Conservation (phyloP, 2,329 filamentous ascomycete genomes). For the Fusarium nelsonii region DNA sequence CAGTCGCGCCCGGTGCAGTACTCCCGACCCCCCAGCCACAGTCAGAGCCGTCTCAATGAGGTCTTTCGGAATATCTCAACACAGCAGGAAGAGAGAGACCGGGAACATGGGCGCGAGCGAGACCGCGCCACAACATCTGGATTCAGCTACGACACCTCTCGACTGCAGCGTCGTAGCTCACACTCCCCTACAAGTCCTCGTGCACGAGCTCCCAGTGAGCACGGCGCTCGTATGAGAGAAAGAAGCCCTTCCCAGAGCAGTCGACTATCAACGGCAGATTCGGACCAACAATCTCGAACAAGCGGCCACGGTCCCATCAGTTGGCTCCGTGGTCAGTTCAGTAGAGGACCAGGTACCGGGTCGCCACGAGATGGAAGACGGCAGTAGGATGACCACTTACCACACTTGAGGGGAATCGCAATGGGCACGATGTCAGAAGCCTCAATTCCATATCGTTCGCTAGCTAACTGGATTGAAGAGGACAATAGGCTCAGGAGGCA, state of each 20-base stretch:
- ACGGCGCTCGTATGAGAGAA: slow-evolving; percentile 53
- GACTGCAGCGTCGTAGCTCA: slow-evolving; percentile 55
- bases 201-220: slow-evolving; percentile 46
- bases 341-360: slow-evolving; percentile 47
- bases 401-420: slow-evolving; percentile 16
- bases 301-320: slow-evolving; percentile 55
- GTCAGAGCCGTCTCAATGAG: slow-evolving; percentile 50
- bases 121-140: slow-evolving; percentile 45
- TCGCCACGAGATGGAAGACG: slow-evolving; percentile 49
- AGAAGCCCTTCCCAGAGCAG: slow-evolving; percentile 56
- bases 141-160: slow-evolving; percentile 52
- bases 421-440: slow-evolving; percentile 6
- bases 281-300: slow-evolving; percentile 48
- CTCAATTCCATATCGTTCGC: slow-evolving; percentile 5
- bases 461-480: slow-evolving; percentile 7
- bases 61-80: slow-evolving; percentile 50
- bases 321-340: slow-evolving; percentile 61
- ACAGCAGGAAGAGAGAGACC: slow-evolving; percentile 45
- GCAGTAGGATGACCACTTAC: slow-evolving; percentile 42
- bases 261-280: slow-evolving; percentile 48
- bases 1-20: slow-evolving; percentile 34
- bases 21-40: slow-evolving; percentile 47
- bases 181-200: slow-evolving; percentile 56
- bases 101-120: slow-evolving; percentile 42
- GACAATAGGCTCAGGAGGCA: not conserved